Conservation (phyloP, 768 basidiomycete species). For the Tephrocybe sp. region DNA sequence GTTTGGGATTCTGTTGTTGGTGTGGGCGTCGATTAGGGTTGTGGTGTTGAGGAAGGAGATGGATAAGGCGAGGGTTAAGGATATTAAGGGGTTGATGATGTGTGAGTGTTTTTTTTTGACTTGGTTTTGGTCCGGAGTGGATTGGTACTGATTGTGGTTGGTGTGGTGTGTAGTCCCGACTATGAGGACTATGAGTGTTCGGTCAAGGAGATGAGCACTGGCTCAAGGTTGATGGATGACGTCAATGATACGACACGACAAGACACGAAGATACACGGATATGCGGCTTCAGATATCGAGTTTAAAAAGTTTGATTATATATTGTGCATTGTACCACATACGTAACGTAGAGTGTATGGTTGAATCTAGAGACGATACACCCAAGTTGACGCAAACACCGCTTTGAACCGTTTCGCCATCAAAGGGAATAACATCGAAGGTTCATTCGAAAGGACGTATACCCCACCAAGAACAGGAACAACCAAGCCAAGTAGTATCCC, state of each 20-base stretch:
- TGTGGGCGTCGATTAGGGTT: conserved; percentile 61
- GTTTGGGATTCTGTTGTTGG: conserved; percentile 54
- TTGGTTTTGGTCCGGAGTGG: conserved; percentile 7
- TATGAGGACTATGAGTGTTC: conserved; percentile 63
- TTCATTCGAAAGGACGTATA: conserved; percentile 53
- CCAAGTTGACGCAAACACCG: conserved; percentile 43
- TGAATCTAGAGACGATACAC: conserved; percentile 47
- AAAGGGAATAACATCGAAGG: conserved; percentile 55
- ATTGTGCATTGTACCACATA: too few species aligned
- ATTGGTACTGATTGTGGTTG: conserved; percentile 1
- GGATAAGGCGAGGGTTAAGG: conserved; percentile 54
- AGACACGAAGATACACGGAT: too few species aligned
- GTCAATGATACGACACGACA: too few species aligned
- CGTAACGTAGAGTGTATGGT: too few species aligned
- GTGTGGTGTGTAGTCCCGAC: conserved; percentile 46
- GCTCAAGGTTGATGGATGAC: too few species aligned
- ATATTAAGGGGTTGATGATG: conserved; percentile 70
- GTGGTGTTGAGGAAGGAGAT: conserved; percentile 53
- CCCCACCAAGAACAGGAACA: conserved; percentile 54
- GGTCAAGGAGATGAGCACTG: conserved; percentile 29
- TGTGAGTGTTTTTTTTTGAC: conserved; percentile 41
- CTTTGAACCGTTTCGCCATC: conserved; percentile 46
- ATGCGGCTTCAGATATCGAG: too few species aligned
- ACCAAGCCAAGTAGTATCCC: conserved; percentile 34
- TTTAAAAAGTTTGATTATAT: too few species aligned